These are phyloP conservation scores for Hyphodiscus sp. DNA, from an alignment of 2,329 filamentous ascomycete genomes.

Conservation along the genomic window DNA sequence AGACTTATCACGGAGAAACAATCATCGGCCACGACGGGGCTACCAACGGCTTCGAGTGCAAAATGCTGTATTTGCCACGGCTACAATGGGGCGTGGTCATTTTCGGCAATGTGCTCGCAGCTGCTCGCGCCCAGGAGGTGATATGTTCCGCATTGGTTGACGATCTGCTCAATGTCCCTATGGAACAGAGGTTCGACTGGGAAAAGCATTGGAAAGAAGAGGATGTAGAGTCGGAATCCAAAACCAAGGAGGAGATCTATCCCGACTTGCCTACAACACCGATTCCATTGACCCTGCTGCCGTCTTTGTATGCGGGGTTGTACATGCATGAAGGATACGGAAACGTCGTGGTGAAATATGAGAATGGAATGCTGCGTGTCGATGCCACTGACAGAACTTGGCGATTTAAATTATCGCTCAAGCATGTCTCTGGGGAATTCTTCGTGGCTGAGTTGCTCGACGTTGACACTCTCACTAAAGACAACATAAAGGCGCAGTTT, in stretches of 20 bases:
- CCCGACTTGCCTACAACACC: slow-evolving; percentile 7
- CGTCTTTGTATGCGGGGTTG: slow-evolving; percentile 5
- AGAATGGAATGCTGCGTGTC: slow-evolving; percentile 8
- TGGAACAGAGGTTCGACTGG: slow-evolving; percentile 13
- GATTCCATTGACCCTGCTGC: slow-evolving; percentile 2
- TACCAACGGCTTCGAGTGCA: slow-evolving; percentile 8
- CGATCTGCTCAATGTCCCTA: slow-evolving; percentile 9
- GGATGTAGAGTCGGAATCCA: background rate
- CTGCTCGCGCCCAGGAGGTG: slow-evolving; percentile 5
- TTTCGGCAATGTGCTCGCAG: slow-evolving; percentile 6
- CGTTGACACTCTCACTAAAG: background rate
- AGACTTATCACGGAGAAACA: slow-evolving; percentile 13
- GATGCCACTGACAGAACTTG: slow-evolving; percentile 12
- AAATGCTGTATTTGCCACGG: slow-evolving; percentile 13
- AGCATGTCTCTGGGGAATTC: slow-evolving; percentile 13
- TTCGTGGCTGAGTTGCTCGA: slow-evolving; percentile 10
- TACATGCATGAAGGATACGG: slow-evolving; percentile 14
- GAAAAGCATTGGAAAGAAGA: slow-evolving; percentile 6
- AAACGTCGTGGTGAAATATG: slow-evolving; percentile 4
- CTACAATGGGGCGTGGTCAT: slow-evolving; percentile 13
- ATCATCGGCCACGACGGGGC: slow-evolving; percentile 9
- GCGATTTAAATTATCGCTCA: slow-evolving; percentile 8
- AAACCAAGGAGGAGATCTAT: slow-evolving; percentile 11
- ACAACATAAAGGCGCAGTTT: slow-evolving; percentile 9
- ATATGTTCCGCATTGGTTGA: slow-evolving; percentile 13